Conservation (phyloP, 2,329 filamentous ascomycete genomes). For the Pseudogymnoascus verrucosus region DNA sequence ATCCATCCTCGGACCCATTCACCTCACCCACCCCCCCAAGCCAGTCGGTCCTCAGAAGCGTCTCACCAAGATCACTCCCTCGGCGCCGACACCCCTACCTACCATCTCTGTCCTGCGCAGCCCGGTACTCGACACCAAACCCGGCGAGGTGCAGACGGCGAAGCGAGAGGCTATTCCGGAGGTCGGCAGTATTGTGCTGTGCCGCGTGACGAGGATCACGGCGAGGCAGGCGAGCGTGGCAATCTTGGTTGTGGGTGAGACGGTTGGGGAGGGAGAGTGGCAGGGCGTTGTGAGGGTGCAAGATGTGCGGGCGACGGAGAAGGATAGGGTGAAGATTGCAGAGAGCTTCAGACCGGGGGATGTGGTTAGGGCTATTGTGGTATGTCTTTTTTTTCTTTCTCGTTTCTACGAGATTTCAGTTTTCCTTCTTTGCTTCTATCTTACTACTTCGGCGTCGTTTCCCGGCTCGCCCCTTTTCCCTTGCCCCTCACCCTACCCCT, state of each 20-base stretch:
- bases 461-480: neutral
- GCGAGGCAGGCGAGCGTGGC: constrained; percentile 77
- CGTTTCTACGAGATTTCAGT: too few species aligned
- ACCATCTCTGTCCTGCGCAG: constrained; percentile 47
- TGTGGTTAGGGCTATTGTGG: constrained; percentile 77
- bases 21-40: constrained; percentile 38
- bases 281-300: constrained; percentile 79
- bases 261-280: constrained; percentile 70
- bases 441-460: neutral
- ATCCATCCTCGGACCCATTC: constrained; percentile 70
- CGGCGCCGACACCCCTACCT: constrained; percentile 36
- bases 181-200: constrained; percentile 73
- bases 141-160: constrained; percentile 25
- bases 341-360: constrained; percentile 91
- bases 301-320: constrained; percentile 90
- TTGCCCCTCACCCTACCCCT: neutral
- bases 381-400: constrained; percentile 28
- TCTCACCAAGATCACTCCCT: constrained; percentile 47
- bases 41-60: constrained; percentile 45
- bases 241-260: constrained; percentile 73
- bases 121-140: constrained; percentile 11
- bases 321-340: constrained; percentile 85
- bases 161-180: constrained; percentile 67
- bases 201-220: constrained; percentile 76
- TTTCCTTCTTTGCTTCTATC: neutral